These are phyloP conservation scores for Capsicum chinense DNA, from an alignment of 257 asterid species.

Conservation along the genomic window DNA sequence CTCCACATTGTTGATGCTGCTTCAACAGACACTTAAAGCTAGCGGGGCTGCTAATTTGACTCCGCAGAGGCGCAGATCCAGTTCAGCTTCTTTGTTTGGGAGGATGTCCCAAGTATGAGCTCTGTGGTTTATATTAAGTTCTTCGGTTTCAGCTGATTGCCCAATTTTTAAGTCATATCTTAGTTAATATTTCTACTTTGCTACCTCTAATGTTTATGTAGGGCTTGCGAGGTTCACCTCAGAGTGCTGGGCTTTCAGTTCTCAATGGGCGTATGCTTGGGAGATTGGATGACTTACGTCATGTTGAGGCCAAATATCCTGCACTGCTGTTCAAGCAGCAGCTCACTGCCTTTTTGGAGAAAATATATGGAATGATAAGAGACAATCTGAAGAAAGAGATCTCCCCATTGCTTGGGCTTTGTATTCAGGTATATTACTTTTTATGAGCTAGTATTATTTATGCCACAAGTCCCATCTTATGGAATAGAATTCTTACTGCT, in stretches of 20 bases:
- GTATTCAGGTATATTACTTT: slow-evolving; percentile 74
- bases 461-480: slow-evolving; percentile 9
- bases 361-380: slow-evolving; percentile 95
- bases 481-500: slow-evolving; percentile 1
- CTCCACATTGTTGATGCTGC: slow-evolving; percentile 92
- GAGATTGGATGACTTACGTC: slow-evolving; percentile 91
- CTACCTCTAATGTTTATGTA: slow-evolving; percentile 41
- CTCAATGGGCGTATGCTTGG: slow-evolving; percentile 85
- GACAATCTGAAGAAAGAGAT: slow-evolving; percentile 96
- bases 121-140: slow-evolving; percentile 32
- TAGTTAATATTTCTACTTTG: slow-evolving; percentile 32
- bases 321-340: slow-evolving; percentile 98
- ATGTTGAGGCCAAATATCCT: slow-evolving; percentile 98
- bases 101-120: slow-evolving; percentile 93
- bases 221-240: slow-evolving; percentile 95
- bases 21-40: slow-evolving; percentile 98
- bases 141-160: slow-evolving; percentile 32
- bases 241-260: slow-evolving; percentile 87
- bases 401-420: slow-evolving; percentile 92
- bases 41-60: slow-evolving; percentile 96
- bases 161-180: slow-evolving; percentile 29
- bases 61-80: slow-evolving; percentile 91
- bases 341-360: slow-evolving; percentile 99
- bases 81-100: slow-evolving; percentile 96
- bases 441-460: slow-evolving; percentile 2